These are phyloP conservation scores for Suhomyces faveliae DNA, from an alignment of 805 yeast genomes.

Conservation along the genomic window DNA sequence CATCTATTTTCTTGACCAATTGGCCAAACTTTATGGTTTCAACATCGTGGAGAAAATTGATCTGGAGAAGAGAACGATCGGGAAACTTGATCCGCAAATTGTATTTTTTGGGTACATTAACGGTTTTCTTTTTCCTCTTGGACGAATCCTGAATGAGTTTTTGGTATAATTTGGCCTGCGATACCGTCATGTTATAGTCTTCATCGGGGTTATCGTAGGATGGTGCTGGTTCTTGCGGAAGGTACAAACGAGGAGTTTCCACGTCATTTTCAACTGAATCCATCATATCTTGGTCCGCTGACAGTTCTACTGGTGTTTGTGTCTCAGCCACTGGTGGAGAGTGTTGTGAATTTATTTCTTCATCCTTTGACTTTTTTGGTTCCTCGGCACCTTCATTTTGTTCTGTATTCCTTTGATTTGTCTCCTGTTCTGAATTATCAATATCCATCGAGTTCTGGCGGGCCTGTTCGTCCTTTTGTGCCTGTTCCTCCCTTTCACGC, in stretches of 20 bases:
- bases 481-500: constrained; percentile 7
- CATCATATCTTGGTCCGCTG: no score
- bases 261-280: constrained; percentile 1
- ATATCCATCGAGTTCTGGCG: neutral
- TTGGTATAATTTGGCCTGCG: constrained; percentile 39
- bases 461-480: no score
- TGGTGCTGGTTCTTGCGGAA: constrained; percentile 14
- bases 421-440: no score
- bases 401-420: no score
- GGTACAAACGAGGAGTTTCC: constrained; percentile 20
- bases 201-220: constrained; percentile 41
- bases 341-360: neutral
- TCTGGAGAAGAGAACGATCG: constrained; percentile 35
- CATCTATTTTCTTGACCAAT: constrained; percentile 36
- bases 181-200: constrained; percentile 39
- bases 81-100: constrained; percentile 39
- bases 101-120: constrained; percentile 23
- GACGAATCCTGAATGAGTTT: constrained; percentile 30
- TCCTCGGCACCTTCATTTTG: neutral
- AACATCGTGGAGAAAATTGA: constrained; percentile 26
- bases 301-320: neutral
- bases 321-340: neutral
- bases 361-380: neutral
- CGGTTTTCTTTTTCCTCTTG: constrained; percentile 14
- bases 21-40: constrained; percentile 32